These are phyloP conservation scores for Leptomonas seymouri DNA, from an alignment of 208 protist genomes.

Conservation along the genomic window DNA sequence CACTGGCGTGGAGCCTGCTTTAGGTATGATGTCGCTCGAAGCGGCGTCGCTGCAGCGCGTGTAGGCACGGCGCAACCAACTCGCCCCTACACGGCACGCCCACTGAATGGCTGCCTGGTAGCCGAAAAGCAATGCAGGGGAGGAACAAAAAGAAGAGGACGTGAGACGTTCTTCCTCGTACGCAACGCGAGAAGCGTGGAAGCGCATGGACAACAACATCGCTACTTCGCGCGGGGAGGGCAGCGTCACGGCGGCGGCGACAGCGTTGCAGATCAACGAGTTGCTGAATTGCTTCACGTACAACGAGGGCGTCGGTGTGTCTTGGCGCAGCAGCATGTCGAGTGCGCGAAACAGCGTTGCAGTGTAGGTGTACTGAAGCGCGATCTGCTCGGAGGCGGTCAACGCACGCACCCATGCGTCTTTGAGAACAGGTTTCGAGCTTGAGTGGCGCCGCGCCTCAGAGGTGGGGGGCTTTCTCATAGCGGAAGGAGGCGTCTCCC, in stretches of 20 bases:
- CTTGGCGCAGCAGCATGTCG: constrained; percentile 27
- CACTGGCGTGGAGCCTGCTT: background rate
- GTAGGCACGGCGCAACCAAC: constrained; percentile 21
- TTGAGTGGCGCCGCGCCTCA: background rate
- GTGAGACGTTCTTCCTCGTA: background rate
- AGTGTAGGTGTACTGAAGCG: constrained; percentile 69
- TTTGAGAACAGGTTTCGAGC: constrained; percentile 20
- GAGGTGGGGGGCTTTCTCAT: background rate
- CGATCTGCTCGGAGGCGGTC: constrained; percentile 57
- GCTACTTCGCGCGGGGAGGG: constrained; percentile 20
- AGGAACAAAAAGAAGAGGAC: background rate
- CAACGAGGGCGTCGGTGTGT: constrained; percentile 14
- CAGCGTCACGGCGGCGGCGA: constrained; percentile 19
- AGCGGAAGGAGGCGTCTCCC: background rate
- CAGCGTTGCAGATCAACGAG: constrained; percentile 18
- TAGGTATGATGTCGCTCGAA: no score
- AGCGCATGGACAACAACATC: constrained; percentile 24
- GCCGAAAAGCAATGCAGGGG: constrained; percentile 24
- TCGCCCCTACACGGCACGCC: constrained; percentile 26
- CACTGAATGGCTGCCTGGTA: constrained; percentile 30
- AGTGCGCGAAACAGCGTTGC: constrained; percentile 42
- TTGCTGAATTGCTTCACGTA: constrained; percentile 20
- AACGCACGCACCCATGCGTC: constrained; percentile 59
- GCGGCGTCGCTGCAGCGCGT: background rate
- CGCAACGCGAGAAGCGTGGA: constrained; percentile 10